phyloP scores from a whole-genome alignment of 495 filamentous ascomycete genomes.

The Rhizodiscina lignyota region DNA sequence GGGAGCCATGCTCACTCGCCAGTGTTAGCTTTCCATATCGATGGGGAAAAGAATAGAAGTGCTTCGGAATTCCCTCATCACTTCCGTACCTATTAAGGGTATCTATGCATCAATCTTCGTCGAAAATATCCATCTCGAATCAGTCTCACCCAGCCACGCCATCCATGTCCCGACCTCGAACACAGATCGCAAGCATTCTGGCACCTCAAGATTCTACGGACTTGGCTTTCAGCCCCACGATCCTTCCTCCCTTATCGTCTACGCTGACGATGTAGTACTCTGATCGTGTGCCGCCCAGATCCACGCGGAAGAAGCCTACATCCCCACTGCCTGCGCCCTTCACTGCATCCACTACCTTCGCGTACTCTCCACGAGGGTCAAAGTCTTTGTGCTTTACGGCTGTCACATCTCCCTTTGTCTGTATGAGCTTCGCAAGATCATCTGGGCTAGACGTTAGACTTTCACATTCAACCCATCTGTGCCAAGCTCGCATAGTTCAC shows the following conservation, averaged over 20 bases:
- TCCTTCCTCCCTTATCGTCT: conserved; percentile 31
- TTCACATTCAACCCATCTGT: neutral
- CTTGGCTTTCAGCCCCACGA: conserved; percentile 63
- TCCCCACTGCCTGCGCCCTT: conserved; percentile 28
- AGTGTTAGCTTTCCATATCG: too few species aligned
- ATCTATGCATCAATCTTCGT: neutral
- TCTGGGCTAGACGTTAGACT: conserved; percentile 19
- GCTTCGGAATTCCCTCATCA: neutral
- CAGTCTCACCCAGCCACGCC: neutral
- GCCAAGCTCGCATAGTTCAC: neutral
- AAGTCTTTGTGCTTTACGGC: conserved; percentile 41
- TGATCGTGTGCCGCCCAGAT: conserved; percentile 37
- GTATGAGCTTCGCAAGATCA: conserved; percentile 39
- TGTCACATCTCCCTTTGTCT: conserved; percentile 33
- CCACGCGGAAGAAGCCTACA: conserved; percentile 56
- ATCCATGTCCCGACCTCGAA: neutral
- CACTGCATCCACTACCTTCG: conserved; percentile 38
- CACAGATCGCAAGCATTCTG: too few species aligned
- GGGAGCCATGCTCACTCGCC: too few species aligned
- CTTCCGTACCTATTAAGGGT: neutral
- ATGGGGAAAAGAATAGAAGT: too few species aligned
- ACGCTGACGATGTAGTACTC: conserved; percentile 65
- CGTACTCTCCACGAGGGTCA: conserved; percentile 43
- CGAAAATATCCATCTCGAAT: neutral
- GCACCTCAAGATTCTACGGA: conserved; percentile 39